These are phyloP conservation scores for Globisporangium cylindrosporum DNA, from an alignment of 352 stramenopile species.

Conservation along the genomic window DNA sequence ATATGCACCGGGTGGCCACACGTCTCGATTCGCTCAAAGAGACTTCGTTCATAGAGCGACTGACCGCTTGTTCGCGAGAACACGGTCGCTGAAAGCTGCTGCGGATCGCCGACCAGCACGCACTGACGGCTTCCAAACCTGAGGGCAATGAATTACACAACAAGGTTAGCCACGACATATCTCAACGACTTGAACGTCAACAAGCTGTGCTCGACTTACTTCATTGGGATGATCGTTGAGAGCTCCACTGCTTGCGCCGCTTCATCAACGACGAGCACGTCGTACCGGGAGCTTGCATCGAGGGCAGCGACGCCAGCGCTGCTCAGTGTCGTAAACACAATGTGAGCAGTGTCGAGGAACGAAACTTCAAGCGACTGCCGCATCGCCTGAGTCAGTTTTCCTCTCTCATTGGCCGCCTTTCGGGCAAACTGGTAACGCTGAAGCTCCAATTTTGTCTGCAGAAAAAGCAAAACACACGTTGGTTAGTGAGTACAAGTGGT, in stretches of 20 bases:
- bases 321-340: conserved; percentile 92
- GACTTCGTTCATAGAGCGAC: conserved; percentile 88
- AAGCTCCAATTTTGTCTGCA: conserved; percentile 75
- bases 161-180: neutral
- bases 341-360: conserved; percentile 88
- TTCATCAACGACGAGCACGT: conserved; percentile 87
- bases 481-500: neutral
- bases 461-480: neutral
- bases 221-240: conserved; percentile 89
- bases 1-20: conserved; percentile 88
- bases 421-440: conserved; percentile 81
- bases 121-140: conserved; percentile 89
- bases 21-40: conserved; percentile 91
- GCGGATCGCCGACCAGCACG: conserved; percentile 91
- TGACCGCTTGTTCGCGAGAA: conserved; percentile 85
- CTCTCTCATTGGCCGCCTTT: conserved; percentile 58
- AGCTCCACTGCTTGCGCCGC: conserved; percentile 84
- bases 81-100: conserved; percentile 92
- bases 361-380: conserved; percentile 83
- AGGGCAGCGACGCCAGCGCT: conserved; percentile 81
- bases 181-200: neutral
- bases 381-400: conserved; percentile 60
- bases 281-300: conserved; percentile 72
- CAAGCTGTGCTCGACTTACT: conserved; percentile 38
- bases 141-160: neutral